Conservation (phyloP, 192 early-diverging fungal species). For the Coemansia sp. region DNA sequence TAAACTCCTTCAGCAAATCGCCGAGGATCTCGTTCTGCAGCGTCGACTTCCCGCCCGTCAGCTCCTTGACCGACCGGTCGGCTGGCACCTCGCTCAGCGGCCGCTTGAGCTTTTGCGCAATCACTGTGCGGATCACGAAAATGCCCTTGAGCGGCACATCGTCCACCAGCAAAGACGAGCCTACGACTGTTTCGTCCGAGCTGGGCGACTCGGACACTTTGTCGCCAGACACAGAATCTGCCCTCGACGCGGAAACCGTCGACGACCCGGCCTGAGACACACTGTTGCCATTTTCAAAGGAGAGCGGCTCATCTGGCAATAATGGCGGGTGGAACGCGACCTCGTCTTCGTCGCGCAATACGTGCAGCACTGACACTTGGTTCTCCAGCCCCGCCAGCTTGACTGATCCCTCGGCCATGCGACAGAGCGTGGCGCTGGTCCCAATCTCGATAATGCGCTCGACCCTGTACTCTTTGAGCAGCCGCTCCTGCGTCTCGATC, state of each 20-base stretch:
- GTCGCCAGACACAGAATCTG: background rate
- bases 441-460: slow-evolving; percentile 89
- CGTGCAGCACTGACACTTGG: slow-evolving; percentile 20
- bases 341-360: slow-evolving; percentile 18
- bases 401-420: slow-evolving; percentile 88
- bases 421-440: slow-evolving; percentile 82
- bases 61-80: slow-evolving; percentile 62
- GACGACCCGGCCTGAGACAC: background rate
- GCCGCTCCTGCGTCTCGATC: slow-evolving; percentile 91
- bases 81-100: slow-evolving; percentile 67
- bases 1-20: slow-evolving; percentile 90
- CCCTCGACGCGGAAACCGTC: background rate
- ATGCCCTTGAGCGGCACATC: slow-evolving; percentile 75
- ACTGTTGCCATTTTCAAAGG: background rate
- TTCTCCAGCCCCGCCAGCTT: slow-evolving; percentile 55
- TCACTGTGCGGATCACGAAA: slow-evolving; percentile 77
- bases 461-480: slow-evolving; percentile 76
- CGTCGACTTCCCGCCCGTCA: slow-evolving; percentile 93
- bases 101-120: slow-evolving; percentile 92
- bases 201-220: background rate
- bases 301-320: background rate
- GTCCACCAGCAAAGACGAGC: slow-evolving; percentile 30
- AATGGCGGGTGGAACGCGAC: slow-evolving; percentile 11
- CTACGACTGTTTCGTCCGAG: background rate
- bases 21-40: slow-evolving; percentile 97